Conservation (phyloP, 1,284 basidiomycete genomes). For the Tilletiaria anomala region DNA sequence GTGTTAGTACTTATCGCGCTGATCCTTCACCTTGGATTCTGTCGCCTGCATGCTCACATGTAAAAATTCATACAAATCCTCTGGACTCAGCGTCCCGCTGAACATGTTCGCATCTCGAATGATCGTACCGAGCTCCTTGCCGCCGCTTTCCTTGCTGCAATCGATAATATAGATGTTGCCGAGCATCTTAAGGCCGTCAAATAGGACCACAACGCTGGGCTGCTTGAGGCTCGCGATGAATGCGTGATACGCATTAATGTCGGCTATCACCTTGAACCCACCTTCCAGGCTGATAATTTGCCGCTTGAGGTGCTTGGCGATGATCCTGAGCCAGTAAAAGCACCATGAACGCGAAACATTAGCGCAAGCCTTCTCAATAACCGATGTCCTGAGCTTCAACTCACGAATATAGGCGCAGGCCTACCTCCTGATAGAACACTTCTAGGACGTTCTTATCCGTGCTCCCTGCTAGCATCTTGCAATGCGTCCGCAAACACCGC, state of each 20-base stretch:
- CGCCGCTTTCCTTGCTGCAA: no score
- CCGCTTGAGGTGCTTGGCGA: constrained; percentile 90
- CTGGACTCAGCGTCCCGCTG: constrained; percentile 67
- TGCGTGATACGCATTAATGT: constrained; percentile 77
- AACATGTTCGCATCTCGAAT: constrained; percentile 85
- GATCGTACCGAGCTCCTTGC: constrained; percentile 80
- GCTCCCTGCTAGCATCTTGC: constrained; percentile 73
- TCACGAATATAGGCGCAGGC: constrained; percentile 74
- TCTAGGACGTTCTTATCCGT: constrained; percentile 91
- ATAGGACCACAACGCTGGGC: constrained; percentile 68
- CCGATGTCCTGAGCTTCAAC: constrained; percentile 25
- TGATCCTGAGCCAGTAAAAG: constrained; percentile 49
- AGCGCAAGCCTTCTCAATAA: background rate
- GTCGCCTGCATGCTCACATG: no score
- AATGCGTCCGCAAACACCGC: constrained; percentile 72
- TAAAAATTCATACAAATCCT: constrained; percentile 46
- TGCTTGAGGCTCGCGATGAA: constrained; percentile 49
- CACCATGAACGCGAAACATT: background rate
- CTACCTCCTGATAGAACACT: constrained; percentile 94
- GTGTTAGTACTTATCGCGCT: background rate
- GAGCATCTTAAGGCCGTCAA: constrained; percentile 86
- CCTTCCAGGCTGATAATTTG: constrained; percentile 87
- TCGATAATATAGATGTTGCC: constrained; percentile 76
- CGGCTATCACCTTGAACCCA: constrained; percentile 88
- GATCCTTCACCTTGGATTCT: constrained; percentile 5